Base-by-base conservation (phyloP, 345 rosid genomes). In the Tarenaya hassleriana region DNA sequence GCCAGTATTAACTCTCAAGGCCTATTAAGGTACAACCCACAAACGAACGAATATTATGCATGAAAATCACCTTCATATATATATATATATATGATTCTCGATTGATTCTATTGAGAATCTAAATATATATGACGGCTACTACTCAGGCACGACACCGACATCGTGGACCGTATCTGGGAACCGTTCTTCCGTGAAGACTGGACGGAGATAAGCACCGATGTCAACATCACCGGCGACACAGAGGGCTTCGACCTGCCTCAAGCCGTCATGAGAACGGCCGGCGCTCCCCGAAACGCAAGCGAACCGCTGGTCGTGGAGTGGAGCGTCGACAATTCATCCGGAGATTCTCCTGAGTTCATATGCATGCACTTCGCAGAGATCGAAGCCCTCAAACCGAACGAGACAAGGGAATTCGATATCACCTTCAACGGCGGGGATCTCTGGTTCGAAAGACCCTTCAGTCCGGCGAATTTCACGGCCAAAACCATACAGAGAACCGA, bases 291-390 rank as follows among this genome's bases (percentile, higher is more conserved):
- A 5, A 34, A 34, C 10, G 10, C 38, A 5, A 34, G 38, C 10
- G 7, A 34, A 10, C 38, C 38, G 38, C 10, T 34, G 38, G 10
- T 34, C 7, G 7, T 10, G 10, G 7, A 34, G 10, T 34, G 10
- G 38, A 34, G 7, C 7, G 38, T 6, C 38, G 38, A 5, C 7
- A 34, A 5, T 6, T 34, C 38, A 34, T n/a, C n/a, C n/a, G n/a
- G n/a, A n/a, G n/a, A 10, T 34, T 34, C 38, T 10, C 38, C 7
- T 7, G 7, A 34, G 7, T 34, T 6, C 38, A 10, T 34, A 34
- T 34, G 10, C 38, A 16, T 76, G 73, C 61, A 76, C 53, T 69
- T 76, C 47, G 63, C 73, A 21, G 75, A 76, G 34, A 35, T 76
- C 18, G 61, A 56, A 29, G 38, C 7, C 58, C 72, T 72, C 17